Percentiles rank a stretch among this genome's conserved stretches.
phyloP scores from a whole-genome alignment of 2,329 filamentous ascomycete genomes.

The Trichophyton benhamiae region DNA sequence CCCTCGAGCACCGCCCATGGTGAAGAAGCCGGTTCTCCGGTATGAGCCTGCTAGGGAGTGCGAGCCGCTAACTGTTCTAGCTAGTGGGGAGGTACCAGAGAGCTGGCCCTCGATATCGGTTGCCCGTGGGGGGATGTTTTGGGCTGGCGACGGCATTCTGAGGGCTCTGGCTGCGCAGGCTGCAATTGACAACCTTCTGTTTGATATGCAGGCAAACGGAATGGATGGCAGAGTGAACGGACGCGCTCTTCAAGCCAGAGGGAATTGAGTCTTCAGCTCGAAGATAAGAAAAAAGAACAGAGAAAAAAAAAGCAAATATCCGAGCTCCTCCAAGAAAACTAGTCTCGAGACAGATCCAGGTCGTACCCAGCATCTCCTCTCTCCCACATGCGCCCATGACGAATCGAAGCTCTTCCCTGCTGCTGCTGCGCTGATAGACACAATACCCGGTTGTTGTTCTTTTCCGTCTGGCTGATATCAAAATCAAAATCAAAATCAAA shows the following conservation, averaged over 20 bases:
- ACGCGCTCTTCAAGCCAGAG: not conserved
- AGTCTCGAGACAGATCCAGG: not conserved
- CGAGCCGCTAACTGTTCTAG: conserved; percentile 23
- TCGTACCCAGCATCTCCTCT: not conserved
- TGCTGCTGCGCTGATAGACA: not conserved
- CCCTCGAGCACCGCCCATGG: conserved; percentile 57
- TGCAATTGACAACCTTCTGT: not conserved
- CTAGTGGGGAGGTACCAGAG: conserved; percentile 5
- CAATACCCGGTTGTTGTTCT: not conserved
- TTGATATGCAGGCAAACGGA: not conserved
- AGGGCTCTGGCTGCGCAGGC: not conserved
- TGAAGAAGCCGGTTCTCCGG: conserved; percentile 64
- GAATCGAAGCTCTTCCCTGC: not conserved
- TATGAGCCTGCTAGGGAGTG: conserved; percentile 53
- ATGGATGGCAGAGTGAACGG: not conserved
- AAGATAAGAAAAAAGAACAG: too few relatives aligned
- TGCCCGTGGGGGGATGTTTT: not conserved
- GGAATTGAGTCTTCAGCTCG: not conserved
- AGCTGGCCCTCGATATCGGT: not conserved
- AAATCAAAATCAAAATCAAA: not conserved
- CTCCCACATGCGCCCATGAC: too few relatives aligned
- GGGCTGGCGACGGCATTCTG: not conserved
- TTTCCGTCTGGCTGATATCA: not conserved
- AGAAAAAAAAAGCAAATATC: conserved; percentile 2
- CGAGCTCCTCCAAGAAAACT: not conserved